Base-by-base conservation (phyloP, 176 grass and related monocot species). In the Stipa capillata region DNA sequence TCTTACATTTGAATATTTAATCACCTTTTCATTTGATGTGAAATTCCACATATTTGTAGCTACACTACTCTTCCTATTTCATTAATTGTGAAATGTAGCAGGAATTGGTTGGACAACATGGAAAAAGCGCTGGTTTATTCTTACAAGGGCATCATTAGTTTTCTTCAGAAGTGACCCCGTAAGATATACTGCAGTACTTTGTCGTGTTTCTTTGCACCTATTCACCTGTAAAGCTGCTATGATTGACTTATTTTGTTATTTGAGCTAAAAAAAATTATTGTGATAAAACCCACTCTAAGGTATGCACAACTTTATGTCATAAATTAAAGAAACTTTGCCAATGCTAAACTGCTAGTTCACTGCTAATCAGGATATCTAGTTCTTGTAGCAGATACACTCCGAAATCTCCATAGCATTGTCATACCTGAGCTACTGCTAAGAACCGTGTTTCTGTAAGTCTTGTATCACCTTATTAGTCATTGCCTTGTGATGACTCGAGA, bases 41-140 rank as follows among this genome's bases (percentile, higher is more conserved):
- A 69, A 83, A 61, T n/a, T 14, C 35, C 74, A 43, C 34, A 79
- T 78, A 44, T 71, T 79, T 70, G n/a, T 50, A 44, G 16, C 50
- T 51, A 47, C n/a, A 29, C 18, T 86, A 51, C 8, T 56, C 51
- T 77, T 81, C 23, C 23, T 80, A 23, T 66, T 76, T 77, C 12
- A 77, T 76, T 73, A 61, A 86, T 48, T 74, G n/a, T 56, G 69
- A 54, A 79, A 69, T 50, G 45, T 86, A 83, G 27, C 85, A 97
- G 95, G 95, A 73, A 89, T 94, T 77, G 95, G 91, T 73, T 97
- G 95, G 95, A 93, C 95, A 68, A 92, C 92, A 87, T 98, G 96
- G 96, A 98, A 98, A 73, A 98, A 90, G 65, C 96, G 96, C 21
- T 98, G 96, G 96, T 98, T 98, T 87, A 50, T 95, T 78, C 96